Evolutionary conservation across 257 asterid species (phyloP), one percentile per base, ranked within the genome.

Genomic region (Haberlea rhodopensis): DNA sequence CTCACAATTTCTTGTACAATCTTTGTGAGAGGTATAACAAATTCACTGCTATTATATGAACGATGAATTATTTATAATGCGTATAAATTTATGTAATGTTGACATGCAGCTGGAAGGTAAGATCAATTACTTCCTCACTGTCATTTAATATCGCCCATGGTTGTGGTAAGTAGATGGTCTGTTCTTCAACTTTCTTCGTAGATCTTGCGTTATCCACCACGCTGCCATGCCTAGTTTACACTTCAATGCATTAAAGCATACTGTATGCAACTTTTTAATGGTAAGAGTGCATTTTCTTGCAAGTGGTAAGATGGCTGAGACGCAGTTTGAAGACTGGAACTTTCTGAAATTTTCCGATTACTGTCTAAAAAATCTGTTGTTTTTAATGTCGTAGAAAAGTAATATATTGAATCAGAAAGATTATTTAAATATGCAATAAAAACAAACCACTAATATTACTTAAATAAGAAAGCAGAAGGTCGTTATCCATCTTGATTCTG

Each of bases 401-500:
- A 31, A 54, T 13, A 3, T 29, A 21, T 11, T 37, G 28, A 59
- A 52, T 51, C 16, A 52, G 61, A 40, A 25, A 28, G 24, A 49
- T 27, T 27, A 5, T 19, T 28, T 31, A 20, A 43, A 28, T 37
- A 15, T 37, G 52, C 72, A 54, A 21, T 57, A 72, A 28, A 27
- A 58, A 37, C 49, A 71, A 52, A 57, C 64, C 63, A 65, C 57
- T 46, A 60, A 52, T 61, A 69, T 27, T 20, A 15, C 5, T 43
- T 4, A 15, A 16, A 43, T 16, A 16, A 11, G 51, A 43, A 13
- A 43, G 20, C 51, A 16, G 13, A 65, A 77, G 45, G 57, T 45
- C 23, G 55, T 40, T 49, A 48, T 60, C 73, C 77, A 9, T 73
- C 72, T 34, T 45, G 65, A 65, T 34, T 40, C 48, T 60, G 65